These are phyloP conservation scores for Neospermospora avenae DNA, from an alignment of 2,329 filamentous ascomycete species.

Conservation along the genomic window DNA sequence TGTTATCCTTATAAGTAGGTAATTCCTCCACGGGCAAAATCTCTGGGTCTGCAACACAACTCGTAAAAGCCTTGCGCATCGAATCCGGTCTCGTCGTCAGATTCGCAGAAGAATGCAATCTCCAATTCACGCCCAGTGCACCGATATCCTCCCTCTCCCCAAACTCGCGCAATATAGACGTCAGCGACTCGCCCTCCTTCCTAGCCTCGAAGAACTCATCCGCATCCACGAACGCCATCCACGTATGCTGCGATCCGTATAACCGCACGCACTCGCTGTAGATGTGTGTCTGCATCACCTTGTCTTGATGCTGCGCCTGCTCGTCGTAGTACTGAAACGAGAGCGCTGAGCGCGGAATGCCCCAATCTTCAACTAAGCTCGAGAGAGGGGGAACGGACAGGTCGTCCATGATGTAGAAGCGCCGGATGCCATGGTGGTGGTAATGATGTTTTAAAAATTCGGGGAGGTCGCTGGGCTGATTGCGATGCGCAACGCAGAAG, in stretches of 20 bases:
- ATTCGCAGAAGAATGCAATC: slow-evolving; percentile 34
- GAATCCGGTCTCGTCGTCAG: slow-evolving; percentile 29
- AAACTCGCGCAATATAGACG: slow-evolving; percentile 30
- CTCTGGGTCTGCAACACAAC: slow-evolving; percentile 30
- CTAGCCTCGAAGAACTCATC: slow-evolving; percentile 35
- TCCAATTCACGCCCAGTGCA: slow-evolving; percentile 35
- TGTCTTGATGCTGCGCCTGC: neutral
- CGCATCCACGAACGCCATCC: slow-evolving; percentile 35
- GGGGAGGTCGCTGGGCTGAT: slow-evolving; percentile 26
- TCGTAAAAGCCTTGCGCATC: slow-evolving; percentile 31
- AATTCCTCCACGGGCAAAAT: slow-evolving; percentile 5
- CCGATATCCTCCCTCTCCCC: slow-evolving; percentile 29
- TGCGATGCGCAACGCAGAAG: slow-evolving; percentile 29
- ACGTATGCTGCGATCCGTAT: slow-evolving; percentile 32
- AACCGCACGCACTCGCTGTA: slow-evolving; percentile 25
- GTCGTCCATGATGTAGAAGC: slow-evolving; percentile 34
- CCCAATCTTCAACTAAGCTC: slow-evolving; percentile 15
- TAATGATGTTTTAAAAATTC: slow-evolving; percentile 33
- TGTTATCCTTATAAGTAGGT: slow-evolving; percentile 28
- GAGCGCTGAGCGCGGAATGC: slow-evolving; percentile 22
- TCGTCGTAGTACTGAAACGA: slow-evolving; percentile 24
- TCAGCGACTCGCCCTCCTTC: slow-evolving; percentile 26
- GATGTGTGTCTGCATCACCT: slow-evolving; percentile 18
- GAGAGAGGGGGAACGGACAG: slow-evolving; percentile 27
- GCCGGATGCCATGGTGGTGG: slow-evolving; percentile 26